A percentile compares a stretch with the other conserved stretches of the same genome.
phyloP scores from a whole-genome alignment of 2,329 filamentous ascomycete genomes.

The Alternaria alternata region DNA sequence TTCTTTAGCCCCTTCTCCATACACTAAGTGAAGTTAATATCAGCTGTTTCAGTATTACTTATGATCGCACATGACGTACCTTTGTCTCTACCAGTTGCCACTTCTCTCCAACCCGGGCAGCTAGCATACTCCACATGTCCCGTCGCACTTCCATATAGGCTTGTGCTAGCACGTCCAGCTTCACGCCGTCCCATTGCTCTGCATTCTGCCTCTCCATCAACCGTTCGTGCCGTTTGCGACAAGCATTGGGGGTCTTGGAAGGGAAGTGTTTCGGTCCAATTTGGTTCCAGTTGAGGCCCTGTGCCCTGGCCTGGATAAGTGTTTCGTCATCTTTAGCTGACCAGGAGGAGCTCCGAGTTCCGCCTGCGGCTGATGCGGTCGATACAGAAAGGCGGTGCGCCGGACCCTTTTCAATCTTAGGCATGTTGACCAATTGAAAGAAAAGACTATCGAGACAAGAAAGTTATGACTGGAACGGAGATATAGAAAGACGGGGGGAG shows the following conservation, averaged over 20 bases:
- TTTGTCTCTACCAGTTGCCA: slow-evolving; percentile 79
- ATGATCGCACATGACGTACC: slow-evolving; percentile 56
- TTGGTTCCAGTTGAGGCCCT: slow-evolving; percentile 83
- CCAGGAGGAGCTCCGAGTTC: slow-evolving; percentile 64
- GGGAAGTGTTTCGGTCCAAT: slow-evolving; percentile 81
- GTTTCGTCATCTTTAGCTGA: slow-evolving; percentile 76
- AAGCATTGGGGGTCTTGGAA: slow-evolving; percentile 79
- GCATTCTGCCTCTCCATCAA: slow-evolving; percentile 77
- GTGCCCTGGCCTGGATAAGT: slow-evolving; percentile 74
- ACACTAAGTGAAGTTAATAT: slow-evolving; percentile 62
- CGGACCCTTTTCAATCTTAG: slow-evolving; percentile 52
- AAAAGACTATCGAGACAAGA: slow-evolving; percentile 25
- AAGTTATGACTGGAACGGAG: slow-evolving; percentile 18
- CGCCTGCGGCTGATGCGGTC: slow-evolving; percentile 41
- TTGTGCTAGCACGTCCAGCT: slow-evolving; percentile 76
- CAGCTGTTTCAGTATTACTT: background rate
- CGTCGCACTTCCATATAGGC: slow-evolving; percentile 82
- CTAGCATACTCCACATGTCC: slow-evolving; percentile 82
- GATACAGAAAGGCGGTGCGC: slow-evolving; percentile 44
- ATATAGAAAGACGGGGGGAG: slow-evolving; percentile 23
- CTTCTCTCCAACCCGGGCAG: slow-evolving; percentile 65
- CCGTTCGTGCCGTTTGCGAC: slow-evolving; percentile 86
- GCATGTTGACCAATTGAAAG: slow-evolving; percentile 52
- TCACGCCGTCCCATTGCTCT: slow-evolving; percentile 80
- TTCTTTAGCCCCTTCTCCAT: slow-evolving; percentile 87